A percentile compares a stretch with the other conserved stretches of the same genome.
phyloP scores from a whole-genome alignment of 257 asterid species.

The Ligustrum vulgare region DNA sequence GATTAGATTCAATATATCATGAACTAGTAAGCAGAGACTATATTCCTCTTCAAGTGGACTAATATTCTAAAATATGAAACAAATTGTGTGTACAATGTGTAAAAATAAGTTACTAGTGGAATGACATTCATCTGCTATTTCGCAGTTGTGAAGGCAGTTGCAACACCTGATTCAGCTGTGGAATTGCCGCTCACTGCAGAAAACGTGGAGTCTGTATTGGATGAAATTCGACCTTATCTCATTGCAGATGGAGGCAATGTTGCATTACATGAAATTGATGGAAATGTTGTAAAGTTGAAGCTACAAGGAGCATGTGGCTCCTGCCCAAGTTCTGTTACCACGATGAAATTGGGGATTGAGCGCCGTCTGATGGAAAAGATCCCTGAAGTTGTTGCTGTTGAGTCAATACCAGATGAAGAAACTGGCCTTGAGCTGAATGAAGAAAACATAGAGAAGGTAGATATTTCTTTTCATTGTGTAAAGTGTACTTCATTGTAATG shows the following conservation, averaged over 20 bases:
- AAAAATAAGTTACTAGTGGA: neutral
- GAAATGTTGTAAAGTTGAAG: conserved; percentile 81
- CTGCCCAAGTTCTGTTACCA: conserved; percentile 81
- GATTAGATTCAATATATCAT: neutral
- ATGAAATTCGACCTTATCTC: conserved; percentile 90
- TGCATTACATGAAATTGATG: conserved; percentile 90
- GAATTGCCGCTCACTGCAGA: conserved; percentile 85
- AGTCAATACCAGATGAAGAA: conserved; percentile 89
- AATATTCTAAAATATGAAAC: neutral
- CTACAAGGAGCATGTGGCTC: conserved; percentile 99
- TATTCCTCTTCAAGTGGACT: neutral
- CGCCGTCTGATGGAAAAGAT: conserved; percentile 91
- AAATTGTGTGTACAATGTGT: neutral
- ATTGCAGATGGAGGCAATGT: conserved; percentile 98
- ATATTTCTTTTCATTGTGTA: conserved; percentile 15
- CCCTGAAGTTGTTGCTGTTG: conserved; percentile 92
- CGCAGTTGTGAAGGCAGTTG: conserved; percentile 73
- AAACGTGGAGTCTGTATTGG: conserved; percentile 86
- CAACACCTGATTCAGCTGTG: conserved; percentile 62
- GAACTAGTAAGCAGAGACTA: neutral
- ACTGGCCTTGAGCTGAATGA: conserved; percentile 92
- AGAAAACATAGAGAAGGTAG: conserved; percentile 94
- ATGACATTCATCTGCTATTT: conserved; percentile 9
- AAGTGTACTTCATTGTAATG: conserved; percentile 5
- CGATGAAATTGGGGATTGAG: conserved; percentile 97